Evolutionary conservation across 2,329 filamentous ascomycete genomes (phyloP), one percentile per base, ranked within the genome.

Genomic region (Orbilia brochopaga): DNA sequence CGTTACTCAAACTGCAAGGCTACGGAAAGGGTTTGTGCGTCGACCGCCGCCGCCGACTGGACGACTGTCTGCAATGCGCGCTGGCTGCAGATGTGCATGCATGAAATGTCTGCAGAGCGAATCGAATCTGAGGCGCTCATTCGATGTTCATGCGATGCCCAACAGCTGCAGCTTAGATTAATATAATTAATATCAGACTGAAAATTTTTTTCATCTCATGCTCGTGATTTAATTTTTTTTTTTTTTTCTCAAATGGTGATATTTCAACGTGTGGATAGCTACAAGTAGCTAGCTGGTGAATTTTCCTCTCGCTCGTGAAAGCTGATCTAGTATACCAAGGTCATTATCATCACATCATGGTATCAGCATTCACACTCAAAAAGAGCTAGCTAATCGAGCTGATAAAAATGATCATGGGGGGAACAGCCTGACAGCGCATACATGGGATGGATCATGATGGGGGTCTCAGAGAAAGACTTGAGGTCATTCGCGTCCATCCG

Each of bases 111-210:
- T 60, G 60, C 60, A 65, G 42, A 65, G 59, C n/a, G 21, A 19
- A 48, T 23, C n/a, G 21, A 19, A 48, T 23, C 44, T 23, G 44
- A 48, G 44, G 44, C 44, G 67, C 55, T 61, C 60, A 65, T 72
- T 72, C 55, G 67, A 72, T 72, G 67, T 50, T 48, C 55, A 70
- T 70, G 53, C 67, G 67, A 72, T 72, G 67, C 54, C 59, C 62
- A 17, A 50, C 37, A 62, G 51, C 17, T 50, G 24, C 35, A 7
- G 37, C 17, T 40, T n/a, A 10, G 42, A 54, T 42, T 35, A 46
- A 55, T 40, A 37, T 10, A 53, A 53, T 35, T 58, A 30, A 32
- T 35, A 35, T 40, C 32, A 24, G 21, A 40, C n/a, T n/a, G n/a
- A 40, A 52, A 44, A 27, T 32, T 48, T 53, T 46, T 40, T 40